Evolutionary conservation across 1,139 yeast species (phyloP).

Genomic region (Yamadazyma aaseri): DNA sequence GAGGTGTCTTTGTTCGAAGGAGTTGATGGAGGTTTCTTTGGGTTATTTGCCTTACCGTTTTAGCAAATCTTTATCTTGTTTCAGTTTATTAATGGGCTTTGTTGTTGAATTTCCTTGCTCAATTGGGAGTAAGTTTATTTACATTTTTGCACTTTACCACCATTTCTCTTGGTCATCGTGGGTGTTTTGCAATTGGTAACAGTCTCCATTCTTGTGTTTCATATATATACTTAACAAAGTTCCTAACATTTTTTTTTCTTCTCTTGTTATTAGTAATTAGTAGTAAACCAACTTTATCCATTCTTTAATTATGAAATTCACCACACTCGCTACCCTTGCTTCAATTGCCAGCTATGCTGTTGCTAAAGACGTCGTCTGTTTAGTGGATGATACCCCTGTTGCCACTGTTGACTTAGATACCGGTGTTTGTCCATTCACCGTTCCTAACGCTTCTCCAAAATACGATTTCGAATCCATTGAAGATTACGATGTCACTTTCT

Average conservation of each 20-base stretch:
- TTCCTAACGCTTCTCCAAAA: constrained; percentile 29
- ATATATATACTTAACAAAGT: too few relatives aligned
- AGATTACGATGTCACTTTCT: constrained; percentile 35
- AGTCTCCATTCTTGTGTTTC: too few relatives aligned
- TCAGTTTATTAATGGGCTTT: not conserved
- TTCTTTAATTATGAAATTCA: constrained; percentile 14
- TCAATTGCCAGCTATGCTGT: constrained; percentile 13
- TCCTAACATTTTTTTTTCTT: too few relatives aligned
- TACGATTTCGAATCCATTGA: constrained; percentile 28
- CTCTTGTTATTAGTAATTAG: too few relatives aligned
- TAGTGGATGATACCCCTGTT: constrained; percentile 29
- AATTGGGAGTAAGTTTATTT: not conserved
- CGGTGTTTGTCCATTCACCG: constrained; percentile 38
- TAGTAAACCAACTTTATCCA: too few relatives aligned
- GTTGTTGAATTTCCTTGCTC: not conserved
- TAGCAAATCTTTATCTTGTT: not conserved
- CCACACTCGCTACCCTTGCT: constrained; percentile 15
- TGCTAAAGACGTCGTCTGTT: constrained; percentile 32
- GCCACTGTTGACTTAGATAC: constrained; percentile 43
- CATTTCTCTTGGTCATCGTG: too few relatives aligned
- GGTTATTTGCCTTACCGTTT: not conserved
- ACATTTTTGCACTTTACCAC: not conserved
- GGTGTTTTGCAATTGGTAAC: too few relatives aligned
- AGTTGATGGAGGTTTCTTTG: not conserved
- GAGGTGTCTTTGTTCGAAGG: not conserved